Conservation (phyloP, 2,329 filamentous ascomycete genomes). For the Neopestalotiopsis rosae region DNA sequence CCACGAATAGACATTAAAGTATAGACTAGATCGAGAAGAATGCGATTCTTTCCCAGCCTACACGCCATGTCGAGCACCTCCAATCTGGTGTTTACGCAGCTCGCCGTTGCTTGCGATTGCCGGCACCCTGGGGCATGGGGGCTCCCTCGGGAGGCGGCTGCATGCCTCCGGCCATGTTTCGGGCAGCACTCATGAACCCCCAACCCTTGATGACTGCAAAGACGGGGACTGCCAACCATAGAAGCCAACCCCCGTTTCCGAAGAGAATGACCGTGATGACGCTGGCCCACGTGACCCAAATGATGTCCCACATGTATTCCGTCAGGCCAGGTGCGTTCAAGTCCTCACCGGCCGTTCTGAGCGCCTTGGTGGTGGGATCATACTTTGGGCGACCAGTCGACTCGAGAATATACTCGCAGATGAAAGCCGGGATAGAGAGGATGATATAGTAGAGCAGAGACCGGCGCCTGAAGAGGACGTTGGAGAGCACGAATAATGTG, state of each 20-base stretch:
- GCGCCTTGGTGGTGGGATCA: conserved; percentile 64
- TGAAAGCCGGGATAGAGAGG: conserved; percentile 74
- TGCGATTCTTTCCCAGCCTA: neutral
- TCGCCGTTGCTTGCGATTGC: conserved; percentile 60
- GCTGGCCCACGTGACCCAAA: conserved; percentile 92
- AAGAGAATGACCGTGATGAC: conserved; percentile 74
- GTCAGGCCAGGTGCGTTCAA: conserved; percentile 86
- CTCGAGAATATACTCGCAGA: conserved; percentile 88
- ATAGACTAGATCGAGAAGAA: conserved; percentile 20
- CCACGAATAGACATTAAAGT: conserved; percentile 31
- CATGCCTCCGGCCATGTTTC: conserved; percentile 55
- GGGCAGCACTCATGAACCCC: conserved; percentile 58
- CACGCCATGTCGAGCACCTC: neutral
- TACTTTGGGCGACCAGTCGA: conserved; percentile 80
- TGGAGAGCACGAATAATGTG: conserved; percentile 73
- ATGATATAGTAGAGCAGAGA: conserved; percentile 72
- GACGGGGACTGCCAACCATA: conserved; percentile 61
- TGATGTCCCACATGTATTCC: conserved; percentile 96
- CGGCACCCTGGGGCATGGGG: conserved; percentile 42
- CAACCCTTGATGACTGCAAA: conserved; percentile 61
- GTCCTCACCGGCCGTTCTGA: conserved; percentile 84
- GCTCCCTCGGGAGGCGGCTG: conserved; percentile 40
- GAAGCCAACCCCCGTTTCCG: conserved; percentile 75
- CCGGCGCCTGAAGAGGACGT: conserved; percentile 69
- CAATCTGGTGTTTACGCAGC: conserved; percentile 47